Base-by-base conservation (phyloP, 2,329 filamentous ascomycete species). In the Aureobasidium subglaciale region DNA sequence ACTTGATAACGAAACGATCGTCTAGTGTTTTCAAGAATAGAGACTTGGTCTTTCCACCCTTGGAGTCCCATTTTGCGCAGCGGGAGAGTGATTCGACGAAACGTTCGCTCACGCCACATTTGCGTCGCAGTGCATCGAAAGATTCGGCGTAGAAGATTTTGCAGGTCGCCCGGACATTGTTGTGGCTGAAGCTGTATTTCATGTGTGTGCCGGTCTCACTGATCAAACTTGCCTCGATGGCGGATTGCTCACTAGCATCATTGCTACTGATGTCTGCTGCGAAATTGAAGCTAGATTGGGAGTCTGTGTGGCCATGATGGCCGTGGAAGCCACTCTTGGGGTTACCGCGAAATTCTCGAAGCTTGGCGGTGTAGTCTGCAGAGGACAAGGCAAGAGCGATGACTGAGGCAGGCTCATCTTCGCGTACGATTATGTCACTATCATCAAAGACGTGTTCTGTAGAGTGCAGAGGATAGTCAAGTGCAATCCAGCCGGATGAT, bases 71-170 rank as follows among this genome's bases (percentile, higher is more conserved):
- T 70, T 97, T 96, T 18, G 95, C 80, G 71, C 95, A 99, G 18
- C 93, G 84, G 7, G 93, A 97, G 20, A 99, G 76, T 1, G 91
- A 96, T 68, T 99, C 93, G 24, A 97, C 85, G 61, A 99, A 95
- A 32, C 93, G 87, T 66, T 97, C 91, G 1, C 90, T 85, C 8
- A 96, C 87, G 15, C 92, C 92, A 61, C 92, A 97, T 71, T 96
- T 96, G 56, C 88, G 83, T 56, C 93, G 84, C 35, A 99, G 79
- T 3, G 93, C 93, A 71, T 99, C 93, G 63, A 99, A 99, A 60
- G 96, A 93, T 69, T 97, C 93, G 0, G 93, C 93, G 65, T 95
- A 99, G 71, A 99, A 97, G 43, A 99, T 93, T 72, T 99, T 99
- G 76, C 95, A 97, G 48, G 92, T 86, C 81, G 96, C 95, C 64